These are phyloP conservation scores for Starmerella davenportii DNA, from an alignment of 805 yeast genomes.

Conservation along the genomic window DNA sequence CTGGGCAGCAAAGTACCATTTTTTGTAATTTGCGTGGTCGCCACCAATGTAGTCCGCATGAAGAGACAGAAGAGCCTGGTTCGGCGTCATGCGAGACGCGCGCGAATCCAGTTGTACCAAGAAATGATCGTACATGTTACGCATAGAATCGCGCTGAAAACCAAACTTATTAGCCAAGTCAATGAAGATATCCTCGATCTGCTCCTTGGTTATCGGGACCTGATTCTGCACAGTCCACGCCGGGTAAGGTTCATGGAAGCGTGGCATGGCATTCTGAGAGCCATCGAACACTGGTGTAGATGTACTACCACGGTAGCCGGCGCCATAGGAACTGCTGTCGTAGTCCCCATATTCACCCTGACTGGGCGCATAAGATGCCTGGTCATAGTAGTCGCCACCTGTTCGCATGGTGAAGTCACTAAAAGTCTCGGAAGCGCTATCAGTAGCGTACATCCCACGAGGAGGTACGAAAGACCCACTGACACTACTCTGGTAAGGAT, in stretches of 20 bases:
- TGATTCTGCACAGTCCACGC: slow-evolving; percentile 95
- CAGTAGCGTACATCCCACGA: slow-evolving; percentile 19
- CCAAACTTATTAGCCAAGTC: slow-evolving; percentile 53
- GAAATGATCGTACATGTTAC: slow-evolving; percentile 66
- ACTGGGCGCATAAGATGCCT: slow-evolving; percentile 18
- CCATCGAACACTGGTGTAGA: slow-evolving; percentile 73
- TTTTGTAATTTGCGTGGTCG: slow-evolving; percentile 63
- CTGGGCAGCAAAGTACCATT: slow-evolving; percentile 85
- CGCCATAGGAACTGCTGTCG: slow-evolving; percentile 18
- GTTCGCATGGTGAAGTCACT: slow-evolving; percentile 29
- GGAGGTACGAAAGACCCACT: slow-evolving; percentile 14
- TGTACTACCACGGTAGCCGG: slow-evolving; percentile 43
- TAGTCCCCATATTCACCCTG: slow-evolving; percentile 20
- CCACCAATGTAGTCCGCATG: slow-evolving; percentile 93
- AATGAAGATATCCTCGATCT: slow-evolving; percentile 42
- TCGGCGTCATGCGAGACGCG: slow-evolving; percentile 58
- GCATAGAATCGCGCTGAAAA: slow-evolving; percentile 61
- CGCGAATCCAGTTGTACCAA: slow-evolving; percentile 74
- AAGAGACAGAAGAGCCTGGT: slow-evolving; percentile 50
- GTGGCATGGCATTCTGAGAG: slow-evolving; percentile 6
- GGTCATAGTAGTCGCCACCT: slow-evolving; percentile 26
- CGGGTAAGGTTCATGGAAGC: slow-evolving; percentile 79
- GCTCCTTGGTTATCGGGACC: slow-evolving; percentile 55
- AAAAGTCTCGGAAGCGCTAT: slow-evolving; percentile 26
- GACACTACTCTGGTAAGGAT: slow-evolving; percentile 29